Conservation (phyloP, 148 eudicot genomes). For the Vaccinium myrtillus region DNA sequence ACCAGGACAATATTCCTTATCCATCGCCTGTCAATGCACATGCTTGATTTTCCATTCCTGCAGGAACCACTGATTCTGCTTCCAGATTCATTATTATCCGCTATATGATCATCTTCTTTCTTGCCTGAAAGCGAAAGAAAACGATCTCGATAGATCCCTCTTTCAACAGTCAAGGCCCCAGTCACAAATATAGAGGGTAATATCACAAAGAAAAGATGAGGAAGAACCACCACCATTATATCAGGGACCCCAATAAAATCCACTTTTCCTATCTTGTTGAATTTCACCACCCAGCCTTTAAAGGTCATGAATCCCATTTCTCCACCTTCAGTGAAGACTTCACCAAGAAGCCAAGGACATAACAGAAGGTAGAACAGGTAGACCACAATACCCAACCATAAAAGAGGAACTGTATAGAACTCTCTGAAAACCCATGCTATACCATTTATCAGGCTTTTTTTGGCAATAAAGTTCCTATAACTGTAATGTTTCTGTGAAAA, state of each 20-base stretch:
- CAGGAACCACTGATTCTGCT: constrained; percentile 9
- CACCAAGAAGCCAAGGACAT: constrained; percentile 81
- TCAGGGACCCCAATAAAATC: constrained; percentile 77
- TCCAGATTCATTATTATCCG: constrained; percentile 15
- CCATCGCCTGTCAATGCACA: constrained; percentile 40
- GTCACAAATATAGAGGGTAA: constrained; percentile 54
- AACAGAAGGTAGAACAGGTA: constrained; percentile 70
- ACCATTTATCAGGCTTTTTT: constrained; percentile 51
- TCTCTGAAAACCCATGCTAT: constrained; percentile 59
- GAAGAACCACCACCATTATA: constrained; percentile 78
- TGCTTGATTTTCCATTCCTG: constrained; percentile 14
- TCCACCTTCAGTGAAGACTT: constrained; percentile 58
- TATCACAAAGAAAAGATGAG: constrained; percentile 70
- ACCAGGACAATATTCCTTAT: constrained; percentile 52
- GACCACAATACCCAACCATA: constrained; percentile 51
- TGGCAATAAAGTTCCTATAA: constrained; percentile 40
- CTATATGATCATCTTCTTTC: constrained; percentile 59
- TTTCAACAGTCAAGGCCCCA: constrained; percentile 58
- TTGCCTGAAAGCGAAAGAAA: constrained; percentile 56
- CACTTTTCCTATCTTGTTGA: constrained; percentile 23
- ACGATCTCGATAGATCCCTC: constrained; percentile 48
- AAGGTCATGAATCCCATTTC: constrained; percentile 77
- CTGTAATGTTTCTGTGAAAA: constrained; percentile 46
- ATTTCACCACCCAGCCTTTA: constrained; percentile 73
- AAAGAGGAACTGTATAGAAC: constrained; percentile 40